Evolutionary conservation across 768 basidiomycete genomes (phyloP), one percentile per base, ranked within the genome.

Genomic region (Cystoderma amianthinum): DNA sequence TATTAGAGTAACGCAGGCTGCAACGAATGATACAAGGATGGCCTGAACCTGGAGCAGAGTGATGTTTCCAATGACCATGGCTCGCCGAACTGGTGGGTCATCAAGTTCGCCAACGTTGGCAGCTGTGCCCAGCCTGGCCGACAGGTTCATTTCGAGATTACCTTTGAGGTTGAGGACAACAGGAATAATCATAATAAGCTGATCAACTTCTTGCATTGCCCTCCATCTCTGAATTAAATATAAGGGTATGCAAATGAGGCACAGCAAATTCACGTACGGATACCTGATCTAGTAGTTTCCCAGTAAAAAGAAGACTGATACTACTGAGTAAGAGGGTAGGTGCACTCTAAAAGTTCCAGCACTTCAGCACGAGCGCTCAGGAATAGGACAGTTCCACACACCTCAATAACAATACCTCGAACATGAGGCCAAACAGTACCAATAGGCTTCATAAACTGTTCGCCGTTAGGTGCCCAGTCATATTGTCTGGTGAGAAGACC

Each of bases 111-210:
- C 95, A 38, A 94, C 82, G 50, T 97, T 96, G 4, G 94, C 87
- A 1, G 93, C 85, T 0, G 96, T 99, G 1, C 88, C 85, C n/a
- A 99, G 72, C 11, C 95, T 78, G 1, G 96, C 92, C 3, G 93
- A 94, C 5, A 99, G 80, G 49, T 96, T 97, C 95, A 98, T 98
- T 62, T 98, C 96, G 25, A 98, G 76, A 55, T 99, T 91, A n/a
- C 95, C 96, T 54, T 96, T 97, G 43, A 99, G 77, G 52, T 98
- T 98, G 48, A 91, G 75, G 15, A 98, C 69, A 46, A 94, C 92
- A 9, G 95, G 94, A 3, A 97, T 82, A 40, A 98, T 89, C 72
- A 98, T 91, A 51, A 98, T 92, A 42, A 98, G 81, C 58, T 98
- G 93, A 68, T 97, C 85, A 36, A 97, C 80, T 32, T 85, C 75